phyloP scores from a whole-genome alignment of 2,329 filamentous ascomycete genomes.

The Aspergillus uvarum region DNA sequence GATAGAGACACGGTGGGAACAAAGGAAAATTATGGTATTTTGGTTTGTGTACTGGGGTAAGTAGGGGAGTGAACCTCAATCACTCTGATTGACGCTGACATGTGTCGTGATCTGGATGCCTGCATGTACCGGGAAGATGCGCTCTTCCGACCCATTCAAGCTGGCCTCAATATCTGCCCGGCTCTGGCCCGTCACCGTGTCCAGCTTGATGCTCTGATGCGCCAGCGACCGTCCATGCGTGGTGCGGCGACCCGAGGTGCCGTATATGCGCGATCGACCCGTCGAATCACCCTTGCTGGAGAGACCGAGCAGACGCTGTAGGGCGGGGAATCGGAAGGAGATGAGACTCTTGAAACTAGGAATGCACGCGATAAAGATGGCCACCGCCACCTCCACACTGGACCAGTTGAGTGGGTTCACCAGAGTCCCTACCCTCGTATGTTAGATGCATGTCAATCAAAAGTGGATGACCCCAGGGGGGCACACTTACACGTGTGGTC shows the following conservation, averaged over 20 bases:
- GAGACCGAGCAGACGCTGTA: slow-evolving; percentile 3
- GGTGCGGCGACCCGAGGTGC: not conserved
- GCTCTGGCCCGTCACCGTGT: not conserved
- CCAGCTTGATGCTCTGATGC: not conserved
- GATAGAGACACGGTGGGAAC: not conserved
- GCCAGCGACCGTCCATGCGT: not conserved
- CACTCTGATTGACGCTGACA: slow-evolving; percentile 1
- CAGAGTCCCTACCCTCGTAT: slow-evolving; percentile 8
- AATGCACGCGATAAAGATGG: slow-evolving; percentile 19
- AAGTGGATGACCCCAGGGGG: not conserved
- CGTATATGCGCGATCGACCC: slow-evolving; percentile 1
- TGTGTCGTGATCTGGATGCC: slow-evolving; percentile 4
- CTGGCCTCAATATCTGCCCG: slow-evolving; percentile 1
- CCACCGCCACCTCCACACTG: slow-evolving; percentile 15
- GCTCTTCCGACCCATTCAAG: not conserved
- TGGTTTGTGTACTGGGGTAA: not conserved
- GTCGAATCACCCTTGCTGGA: slow-evolving; percentile 4
- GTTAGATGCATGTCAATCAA: not conserved
- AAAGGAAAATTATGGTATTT: not conserved
- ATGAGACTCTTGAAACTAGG: slow-evolving; percentile 12
- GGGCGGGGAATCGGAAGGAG: slow-evolving; percentile 1
- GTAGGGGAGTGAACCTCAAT: not conserved
- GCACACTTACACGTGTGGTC: slow-evolving; percentile 10
- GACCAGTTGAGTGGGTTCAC: slow-evolving; percentile 19
- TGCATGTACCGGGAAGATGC: not conserved